A percentile compares a stretch with the other conserved stretches of the same genome.
phyloP scores from a whole-genome alignment of 148 eudicot genomes.

The Cornus florida region DNA sequence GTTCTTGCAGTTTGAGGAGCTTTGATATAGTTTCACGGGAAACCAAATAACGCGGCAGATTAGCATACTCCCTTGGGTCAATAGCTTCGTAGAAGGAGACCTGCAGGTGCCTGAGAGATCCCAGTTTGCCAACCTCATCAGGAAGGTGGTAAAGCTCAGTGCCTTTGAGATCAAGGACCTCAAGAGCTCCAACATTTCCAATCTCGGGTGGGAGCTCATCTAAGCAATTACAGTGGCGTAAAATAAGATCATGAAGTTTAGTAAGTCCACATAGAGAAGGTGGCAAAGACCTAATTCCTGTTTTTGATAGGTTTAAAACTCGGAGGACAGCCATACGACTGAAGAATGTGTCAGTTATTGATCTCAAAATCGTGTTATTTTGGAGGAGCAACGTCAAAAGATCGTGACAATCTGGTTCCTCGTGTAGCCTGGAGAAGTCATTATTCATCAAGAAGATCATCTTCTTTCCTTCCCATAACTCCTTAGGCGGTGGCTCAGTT shows the following conservation, averaged over 20 bases:
- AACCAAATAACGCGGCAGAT: constrained; percentile 18
- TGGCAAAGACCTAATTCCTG: constrained; percentile 30
- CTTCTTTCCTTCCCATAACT: constrained; percentile 24
- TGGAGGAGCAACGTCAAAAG: constrained; percentile 26
- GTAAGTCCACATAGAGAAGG: constrained; percentile 22
- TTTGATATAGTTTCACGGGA: constrained; percentile 7
- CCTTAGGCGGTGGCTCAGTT: constrained; percentile 18
- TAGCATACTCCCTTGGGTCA: constrained; percentile 11
- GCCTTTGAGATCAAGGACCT: constrained; percentile 36
- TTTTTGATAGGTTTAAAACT: constrained; percentile 26
- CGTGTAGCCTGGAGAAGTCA: constrained; percentile 9
- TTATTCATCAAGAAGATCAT: constrained; percentile 20
- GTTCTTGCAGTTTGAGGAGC: neutral
- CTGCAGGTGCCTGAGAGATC: constrained; percentile 12
- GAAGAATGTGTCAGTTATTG: constrained; percentile 29
- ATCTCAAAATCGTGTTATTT: constrained; percentile 24
- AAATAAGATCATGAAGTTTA: constrained; percentile 21
- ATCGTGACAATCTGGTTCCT: constrained; percentile 12
- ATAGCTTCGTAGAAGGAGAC: constrained; percentile 18
- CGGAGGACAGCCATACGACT: constrained; percentile 22
- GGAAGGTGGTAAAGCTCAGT: constrained; percentile 28
- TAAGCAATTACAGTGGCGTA: constrained; percentile 28
- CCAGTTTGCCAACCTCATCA: constrained; percentile 15
- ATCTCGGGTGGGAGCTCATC: constrained; percentile 22
- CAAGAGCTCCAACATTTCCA: constrained; percentile 23